Evolutionary conservation across 1,284 basidiomycete genomes (phyloP).

Genomic region (Agaricales sp.): DNA sequence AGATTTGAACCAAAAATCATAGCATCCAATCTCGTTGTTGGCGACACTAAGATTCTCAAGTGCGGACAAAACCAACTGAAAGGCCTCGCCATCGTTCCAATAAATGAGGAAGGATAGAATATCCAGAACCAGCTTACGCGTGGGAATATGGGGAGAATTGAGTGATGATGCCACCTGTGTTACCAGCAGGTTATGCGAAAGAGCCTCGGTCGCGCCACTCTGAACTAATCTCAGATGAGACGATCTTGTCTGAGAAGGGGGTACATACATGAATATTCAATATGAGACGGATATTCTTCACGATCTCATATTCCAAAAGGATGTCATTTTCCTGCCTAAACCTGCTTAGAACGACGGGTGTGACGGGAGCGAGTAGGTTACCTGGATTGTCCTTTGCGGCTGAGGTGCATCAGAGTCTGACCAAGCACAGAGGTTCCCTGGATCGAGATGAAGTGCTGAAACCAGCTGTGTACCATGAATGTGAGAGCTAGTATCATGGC

Average conservation of each 20-base stretch:
- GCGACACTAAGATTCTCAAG: slow-evolving; percentile 57
- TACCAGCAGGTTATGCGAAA: slow-evolving; percentile 72
- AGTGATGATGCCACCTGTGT: slow-evolving; percentile 79
- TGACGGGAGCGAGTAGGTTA: slow-evolving; percentile 19
- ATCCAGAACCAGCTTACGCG: slow-evolving; percentile 77
- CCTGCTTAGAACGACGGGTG: slow-evolving; percentile 1
- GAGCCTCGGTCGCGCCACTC: slow-evolving; percentile 71
- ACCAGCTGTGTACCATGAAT: slow-evolving; percentile 51
- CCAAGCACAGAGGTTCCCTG: slow-evolving; percentile 83
- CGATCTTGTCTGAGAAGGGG: background rate
- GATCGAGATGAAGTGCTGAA: slow-evolving; percentile 65
- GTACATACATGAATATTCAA: slow-evolving; percentile 60
- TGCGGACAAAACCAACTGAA: slow-evolving; percentile 49
- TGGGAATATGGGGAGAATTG: slow-evolving; percentile 74
- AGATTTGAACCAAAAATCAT: slow-evolving; percentile 87
- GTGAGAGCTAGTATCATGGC: background rate
- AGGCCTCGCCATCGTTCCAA: slow-evolving; percentile 41
- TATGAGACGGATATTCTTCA: slow-evolving; percentile 82
- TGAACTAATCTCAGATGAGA: slow-evolving; percentile 19
- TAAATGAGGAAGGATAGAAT: slow-evolving; percentile 61
- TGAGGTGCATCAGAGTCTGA: slow-evolving; percentile 70
- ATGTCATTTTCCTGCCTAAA: slow-evolving; percentile 58
- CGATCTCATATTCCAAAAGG: slow-evolving; percentile 78
- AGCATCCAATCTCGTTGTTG: slow-evolving; percentile 55
- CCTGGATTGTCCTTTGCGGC: slow-evolving; percentile 56